Evolutionary conservation across 306 rosid genomes (phyloP).

Genomic region (Potentilla sterilis): DNA sequence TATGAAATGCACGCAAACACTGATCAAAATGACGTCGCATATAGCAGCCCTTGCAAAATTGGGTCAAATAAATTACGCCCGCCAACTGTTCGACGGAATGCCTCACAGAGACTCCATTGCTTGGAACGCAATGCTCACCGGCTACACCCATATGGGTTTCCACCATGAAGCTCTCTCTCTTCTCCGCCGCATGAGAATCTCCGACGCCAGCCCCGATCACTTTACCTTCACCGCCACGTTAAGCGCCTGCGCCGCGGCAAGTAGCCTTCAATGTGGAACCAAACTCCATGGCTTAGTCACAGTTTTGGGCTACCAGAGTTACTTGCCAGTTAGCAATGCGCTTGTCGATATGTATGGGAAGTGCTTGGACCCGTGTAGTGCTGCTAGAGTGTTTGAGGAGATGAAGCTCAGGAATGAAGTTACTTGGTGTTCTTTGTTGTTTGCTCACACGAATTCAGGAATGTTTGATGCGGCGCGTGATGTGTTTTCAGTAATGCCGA

Average conservation of each 20-base stretch:
- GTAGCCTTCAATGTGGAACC: constrained; percentile 37
- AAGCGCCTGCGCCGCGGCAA: constrained; percentile 51
- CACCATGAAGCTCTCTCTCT: constrained; percentile 49
- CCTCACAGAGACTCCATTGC: constrained; percentile 55
- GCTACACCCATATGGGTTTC: constrained; percentile 53
- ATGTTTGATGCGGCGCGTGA: constrained; percentile 40
- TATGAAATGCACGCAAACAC: constrained; percentile 42
- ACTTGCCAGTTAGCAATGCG: constrained; percentile 55
- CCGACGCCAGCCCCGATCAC: constrained; percentile 40
- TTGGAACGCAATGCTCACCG: constrained; percentile 76
- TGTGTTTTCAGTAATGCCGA: constrained; percentile 55
- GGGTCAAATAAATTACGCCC: constrained; percentile 55
- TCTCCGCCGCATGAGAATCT: constrained; percentile 50
- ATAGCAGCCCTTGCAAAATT: constrained; percentile 30
- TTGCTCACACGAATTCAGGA: constrained; percentile 53
- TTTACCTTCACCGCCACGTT: constrained; percentile 61
- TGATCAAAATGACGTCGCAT: constrained; percentile 55
- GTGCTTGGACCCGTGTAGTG: constrained; percentile 50
- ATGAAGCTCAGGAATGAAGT: constrained; percentile 51
- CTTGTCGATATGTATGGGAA: constrained; percentile 79
- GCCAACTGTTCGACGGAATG: constrained; percentile 67
- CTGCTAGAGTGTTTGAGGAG: constrained; percentile 63
- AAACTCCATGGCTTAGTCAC: constrained; percentile 50
- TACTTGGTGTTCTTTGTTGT: constrained; percentile 70
- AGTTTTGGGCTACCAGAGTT: constrained; percentile 49